These are phyloP conservation scores for Phytophthora aleatoria DNA, from an alignment of 352 stramenopile genomes.

Conservation along the genomic window DNA sequence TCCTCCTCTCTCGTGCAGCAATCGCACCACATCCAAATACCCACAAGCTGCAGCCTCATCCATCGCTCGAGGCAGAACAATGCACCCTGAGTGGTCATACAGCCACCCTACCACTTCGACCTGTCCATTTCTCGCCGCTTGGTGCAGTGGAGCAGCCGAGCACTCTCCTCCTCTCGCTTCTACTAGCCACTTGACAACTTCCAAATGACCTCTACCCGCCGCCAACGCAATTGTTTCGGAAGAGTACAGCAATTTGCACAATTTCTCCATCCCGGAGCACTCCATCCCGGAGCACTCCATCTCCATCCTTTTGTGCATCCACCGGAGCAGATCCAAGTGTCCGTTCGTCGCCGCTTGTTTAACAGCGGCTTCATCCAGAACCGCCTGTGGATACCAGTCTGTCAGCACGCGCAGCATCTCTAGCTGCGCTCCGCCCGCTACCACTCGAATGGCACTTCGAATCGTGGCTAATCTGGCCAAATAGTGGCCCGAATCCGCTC, in stretches of 20 bases:
- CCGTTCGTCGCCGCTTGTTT: slow-evolving; percentile 30
- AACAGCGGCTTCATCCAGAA: slow-evolving; percentile 29
- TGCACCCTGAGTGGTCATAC: slow-evolving; percentile 24
- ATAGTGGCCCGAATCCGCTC: slow-evolving; percentile 29
- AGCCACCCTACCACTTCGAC: slow-evolving; percentile 27
- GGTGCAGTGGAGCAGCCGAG: slow-evolving; percentile 28
- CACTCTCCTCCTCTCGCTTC: slow-evolving; percentile 29
- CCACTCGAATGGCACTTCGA: slow-evolving; percentile 33
- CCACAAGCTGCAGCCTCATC: slow-evolving; percentile 31
- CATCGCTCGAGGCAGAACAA: slow-evolving; percentile 29
- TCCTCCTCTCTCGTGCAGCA: slow-evolving; percentile 26
- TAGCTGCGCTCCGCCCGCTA: slow-evolving; percentile 41
- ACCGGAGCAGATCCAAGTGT: slow-evolving; percentile 27
- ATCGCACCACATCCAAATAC: slow-evolving; percentile 27
- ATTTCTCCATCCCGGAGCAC: background rate
- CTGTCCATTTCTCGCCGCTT: slow-evolving; percentile 23
- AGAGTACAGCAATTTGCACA: slow-evolving; percentile 27
- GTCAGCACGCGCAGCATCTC: slow-evolving; percentile 17
- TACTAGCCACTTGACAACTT: slow-evolving; percentile 34
- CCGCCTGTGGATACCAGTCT: slow-evolving; percentile 13
- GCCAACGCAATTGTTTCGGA: slow-evolving; percentile 21
- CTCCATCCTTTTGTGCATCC: slow-evolving; percentile 23
- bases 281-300: background rate
- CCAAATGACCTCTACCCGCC: slow-evolving; percentile 20
- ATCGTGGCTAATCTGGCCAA: slow-evolving; percentile 13